Evolutionary conservation across 371 early-diverging fungal genomes (phyloP), one percentile per base, ranked within the genome.

Genomic region (Blakeslea trispora): DNA sequence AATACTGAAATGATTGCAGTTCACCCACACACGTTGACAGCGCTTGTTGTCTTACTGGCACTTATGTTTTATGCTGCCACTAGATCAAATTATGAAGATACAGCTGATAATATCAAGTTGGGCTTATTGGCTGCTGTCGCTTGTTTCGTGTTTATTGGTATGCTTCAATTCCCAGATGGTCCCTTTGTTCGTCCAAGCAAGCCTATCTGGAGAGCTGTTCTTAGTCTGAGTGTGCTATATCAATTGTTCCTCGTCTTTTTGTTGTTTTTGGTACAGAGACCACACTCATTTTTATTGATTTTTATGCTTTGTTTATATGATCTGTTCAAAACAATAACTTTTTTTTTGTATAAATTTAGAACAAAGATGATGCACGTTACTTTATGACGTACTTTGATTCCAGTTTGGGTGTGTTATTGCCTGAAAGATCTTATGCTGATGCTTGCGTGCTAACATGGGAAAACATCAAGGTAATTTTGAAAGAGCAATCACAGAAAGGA

Each of bases 151-250:
- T 79, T 93, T 37, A 87, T 93, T 55, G 94, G 94, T 5, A 81
- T 94, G 77, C 72, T 96, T 5, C 85, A 88, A 66, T 96, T 97
- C 68, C 79, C 91, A 14, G 95, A 97, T 72, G 95, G 97, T 11
- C 94, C 96, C 9, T 93, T 97, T 69, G 85, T 96, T 40, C 81
- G 98, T 43, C 98, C 98, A 8, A 97, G 96, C 68, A 95, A 95
- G 19, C 96, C 91, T 8, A 80, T 97, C 44, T 97, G 98, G 98
- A 81, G 97, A 35, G 84, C 87, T 13, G 93, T 95, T 0, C 70
- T 96, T 24, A 91, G 91, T 34, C 50, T 88, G 10, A 88, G 91
- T 46, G 91, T 96, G 3, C 68, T 91, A 23, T 97, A 97, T 59
- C 91, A 94, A 70, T 74, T 95, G 64, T 74, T 90, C 34, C 74